These are phyloP conservation scores for Neurospora africana DNA, from an alignment of 495 filamentous ascomycete genomes.

Conservation along the genomic window DNA sequence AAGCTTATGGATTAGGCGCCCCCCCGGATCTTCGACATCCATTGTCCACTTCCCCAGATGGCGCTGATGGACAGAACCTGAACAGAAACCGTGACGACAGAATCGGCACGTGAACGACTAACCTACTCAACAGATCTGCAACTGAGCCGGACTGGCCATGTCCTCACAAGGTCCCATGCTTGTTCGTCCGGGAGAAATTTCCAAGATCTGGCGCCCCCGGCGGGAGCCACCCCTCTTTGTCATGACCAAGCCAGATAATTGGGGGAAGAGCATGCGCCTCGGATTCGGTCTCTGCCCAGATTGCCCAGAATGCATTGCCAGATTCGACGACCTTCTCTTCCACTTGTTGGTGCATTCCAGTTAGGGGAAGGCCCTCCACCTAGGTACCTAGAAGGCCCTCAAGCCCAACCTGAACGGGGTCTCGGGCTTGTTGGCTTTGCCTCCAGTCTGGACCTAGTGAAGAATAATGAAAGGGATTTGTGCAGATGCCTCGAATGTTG, in stretches of 20 bases:
- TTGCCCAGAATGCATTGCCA: not conserved
- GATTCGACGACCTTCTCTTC: not conserved
- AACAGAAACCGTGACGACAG: not conserved
- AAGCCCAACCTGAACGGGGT: not conserved
- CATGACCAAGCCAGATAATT: not conserved
- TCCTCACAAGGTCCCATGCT: not conserved
- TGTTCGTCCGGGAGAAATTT: not conserved
- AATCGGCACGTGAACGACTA: not conserved
- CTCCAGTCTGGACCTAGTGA: not conserved
- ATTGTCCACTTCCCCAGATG: not conserved
- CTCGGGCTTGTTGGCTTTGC: not conserved
- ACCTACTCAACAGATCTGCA: not conserved
- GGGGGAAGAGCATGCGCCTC: not conserved
- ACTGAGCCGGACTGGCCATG: not conserved
- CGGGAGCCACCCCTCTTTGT: not conserved
- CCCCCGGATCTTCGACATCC: not conserved
- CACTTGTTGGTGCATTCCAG: not conserved
- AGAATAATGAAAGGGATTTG: not conserved
- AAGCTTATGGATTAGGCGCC: not conserved
- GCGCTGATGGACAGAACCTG: not conserved
- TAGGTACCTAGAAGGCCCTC: too few relatives aligned
- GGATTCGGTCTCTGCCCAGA: not conserved
- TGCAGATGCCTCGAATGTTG: not conserved
- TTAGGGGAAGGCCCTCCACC: not conserved
- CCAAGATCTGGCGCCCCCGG: not conserved